Base-by-base conservation (phyloP, 2,329 filamentous ascomycete genomes). In the Paecilomyces sp. region DNA sequence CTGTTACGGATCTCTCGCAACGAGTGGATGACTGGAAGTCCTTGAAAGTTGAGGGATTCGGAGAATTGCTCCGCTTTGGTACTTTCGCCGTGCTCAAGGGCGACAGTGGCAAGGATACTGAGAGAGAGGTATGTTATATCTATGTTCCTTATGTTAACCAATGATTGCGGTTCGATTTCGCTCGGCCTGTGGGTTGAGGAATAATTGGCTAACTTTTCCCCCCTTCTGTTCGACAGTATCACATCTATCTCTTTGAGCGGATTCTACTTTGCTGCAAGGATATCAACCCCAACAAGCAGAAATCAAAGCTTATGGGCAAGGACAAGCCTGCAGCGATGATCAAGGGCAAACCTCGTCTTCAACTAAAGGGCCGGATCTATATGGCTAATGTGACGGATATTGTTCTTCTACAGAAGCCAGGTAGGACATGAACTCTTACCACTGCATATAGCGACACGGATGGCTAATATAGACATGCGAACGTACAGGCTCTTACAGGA, bases 321-420 rank as follows among this genome's bases (percentile, higher is more conserved):
- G 90, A 91, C 59, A 93, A 91, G 71, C 88, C 80, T 18, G 70
- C 80, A 15, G 82, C 85, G 60, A 90, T 87, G 73, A 87, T 85
- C 72, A 89, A 85, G 68, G 89, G 88, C 51, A 96, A 93, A 76
- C 78, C 82, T 30, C 85, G 83, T 66, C 82, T 97, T 62, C 92
- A 97, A 75, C 83, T 99, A 31, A 99, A 99, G 76, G 94, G 94
- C 47, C 87, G 94, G 57, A 99, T 99, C 68, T 97, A 97, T 78
- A 97, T 99, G 92, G 92, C 92, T 66, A 99, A 99, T 70, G 93
- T 99, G 58, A 97, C 92, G 47, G 91, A 97, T 73, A 88, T 96
- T n/a, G 81, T 96, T 51, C 92, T 89, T 18, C 81, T 94, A 61
- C 87, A 88, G 56, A 96, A 92, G 74, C 90, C 91, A 76, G 92